Percentiles rank a stretch among this genome's conserved stretches.
Conservation (phyloP, 2,329 filamentous ascomycete genomes). For the Huntiella bhutanensis region DNA sequence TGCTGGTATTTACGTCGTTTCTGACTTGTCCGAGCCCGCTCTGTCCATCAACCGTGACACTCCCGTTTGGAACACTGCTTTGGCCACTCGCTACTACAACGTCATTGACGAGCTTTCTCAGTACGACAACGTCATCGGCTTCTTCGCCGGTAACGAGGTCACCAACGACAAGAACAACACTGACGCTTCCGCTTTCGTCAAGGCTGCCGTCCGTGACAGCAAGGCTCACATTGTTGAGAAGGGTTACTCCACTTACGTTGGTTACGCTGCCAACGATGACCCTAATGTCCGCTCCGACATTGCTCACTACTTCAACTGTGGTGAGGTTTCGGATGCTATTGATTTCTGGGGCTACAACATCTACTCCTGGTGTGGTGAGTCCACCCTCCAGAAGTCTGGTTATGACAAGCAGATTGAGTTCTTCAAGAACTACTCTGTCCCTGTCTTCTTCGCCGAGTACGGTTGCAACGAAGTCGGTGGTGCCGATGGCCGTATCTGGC, state of each 20-base stretch:
- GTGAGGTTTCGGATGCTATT: slow-evolving; percentile 44
- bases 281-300: slow-evolving; percentile 61
- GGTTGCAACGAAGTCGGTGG: slow-evolving; percentile 61
- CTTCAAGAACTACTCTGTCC: slow-evolving; percentile 76
- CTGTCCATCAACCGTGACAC: slow-evolving; percentile 69
- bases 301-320: slow-evolving; percentile 90
- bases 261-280: slow-evolving; percentile 93
- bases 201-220: slow-evolving; percentile 89
- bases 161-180: slow-evolving; percentile 82
- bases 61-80: slow-evolving; percentile 58
- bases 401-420: slow-evolving; percentile 70
- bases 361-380: slow-evolving; percentile 95
- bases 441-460: slow-evolving; percentile 97
- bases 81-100: slow-evolving; percentile 63
- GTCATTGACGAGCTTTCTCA: slow-evolving; percentile 67
- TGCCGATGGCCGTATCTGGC: slow-evolving; percentile 53
- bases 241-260: slow-evolving; percentile 71
- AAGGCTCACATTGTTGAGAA: slow-evolving; percentile 82
- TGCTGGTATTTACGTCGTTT: slow-evolving; percentile 86
- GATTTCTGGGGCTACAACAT: slow-evolving; percentile 99
- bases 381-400: slow-evolving; percentile 55
- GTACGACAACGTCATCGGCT: slow-evolving; percentile 85
- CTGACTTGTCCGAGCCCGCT: slow-evolving; percentile 68
- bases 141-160: slow-evolving; percentile 98
- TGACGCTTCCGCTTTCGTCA: slow-evolving; percentile 78